Evolutionary conservation across 139 green algal genomes (phyloP), one percentile per base, ranked within the genome.

Genomic region (Klebsormidium nitens): DNA sequence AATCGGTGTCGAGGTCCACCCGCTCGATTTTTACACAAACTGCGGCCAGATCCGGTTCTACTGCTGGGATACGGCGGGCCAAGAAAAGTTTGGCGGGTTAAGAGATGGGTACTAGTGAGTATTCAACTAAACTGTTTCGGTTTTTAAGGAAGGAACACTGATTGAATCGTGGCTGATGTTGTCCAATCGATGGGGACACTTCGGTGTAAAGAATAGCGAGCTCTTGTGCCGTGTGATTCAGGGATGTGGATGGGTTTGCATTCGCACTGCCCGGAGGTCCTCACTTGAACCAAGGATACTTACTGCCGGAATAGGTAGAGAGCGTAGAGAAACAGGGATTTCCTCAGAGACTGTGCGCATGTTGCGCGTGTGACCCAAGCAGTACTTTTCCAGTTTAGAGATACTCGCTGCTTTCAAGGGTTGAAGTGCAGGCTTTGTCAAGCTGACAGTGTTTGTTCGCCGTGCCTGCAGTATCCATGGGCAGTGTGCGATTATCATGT

Each of bases 401-500:
- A n/a, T n/a, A n/a, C n/a, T n/a, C n/a, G n/a, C n/a, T n/a, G n/a
- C n/a, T n/a, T n/a, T n/a, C n/a, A n/a, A n/a, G n/a, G n/a, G n/a
- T 55, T 55, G 46, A 23, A 55, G 19, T 19, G 46, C 46, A 19
- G 19, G 19, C 28, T 64, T 60, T 60, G 56, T 36, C n/a, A 60
- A 64, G 19, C 28, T 64, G 23, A 64, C 23, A 39, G 17, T 64
- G 23, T 64, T 64, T 39, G 19, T 23, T 19, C 17, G 23, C 23
- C n/a, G 17, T 23, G 19, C 23, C 19, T 73, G 46, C 71, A 97
- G 96, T 83, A 99, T 99, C 64, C 90, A 98, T 78, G 91, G 92
- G 5, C 91, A 99, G 81, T 98, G 95, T 80, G 95, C 94, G 19
- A 98, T 99, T 87, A 99, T 99, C 84, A 98, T 99, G 94, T 99